Base-by-base conservation (phyloP, 2,329 filamentous ascomycete genomes). In the Xylaria sp. region DNA sequence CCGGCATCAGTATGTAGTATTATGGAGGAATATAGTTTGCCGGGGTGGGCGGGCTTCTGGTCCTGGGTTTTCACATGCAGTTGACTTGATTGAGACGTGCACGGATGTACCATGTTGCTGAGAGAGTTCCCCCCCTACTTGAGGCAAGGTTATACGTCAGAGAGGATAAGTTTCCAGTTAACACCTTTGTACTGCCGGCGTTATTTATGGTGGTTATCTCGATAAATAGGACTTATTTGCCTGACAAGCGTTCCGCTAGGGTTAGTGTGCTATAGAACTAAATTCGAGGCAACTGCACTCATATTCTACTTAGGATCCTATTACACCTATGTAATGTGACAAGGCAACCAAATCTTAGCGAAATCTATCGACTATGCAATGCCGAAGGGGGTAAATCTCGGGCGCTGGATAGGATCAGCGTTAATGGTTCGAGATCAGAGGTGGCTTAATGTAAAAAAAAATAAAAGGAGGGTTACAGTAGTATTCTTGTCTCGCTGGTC, bases 381-480 rank as follows among this genome's bases (percentile, higher is more conserved):
- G 22, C 17, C 7, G 13, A 44, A 42, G 2, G 22, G 22, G 3
- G 15, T 10, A 22, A 25, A 13, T 10, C 2, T 5, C 17, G 13
- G 49, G 27, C 10, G 9, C 36, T 27, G 7, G 11, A 13, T 36
- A 44, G 15, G 17, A n/a, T 22, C 4, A 13, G 17, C 6, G 5
- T 44, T 9, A n/a, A 39, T 15, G 38, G 15, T 15, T n/a, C n/a
- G n/a, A n/a, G n/a, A n/a, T n/a, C n/a, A n/a, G 20, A 29, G 39
- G 36, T 29, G 31, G 20, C 51, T 54, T 20, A 27, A 5, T 5
- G n/a, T 6, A 9, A 20, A 39, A 55, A 11, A 29, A 10, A 22
- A 13, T 9, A 25, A 11, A 20, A 17, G 25, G n/a, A 42, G 50
- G 60, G 60, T 56, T 31, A 22, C 60, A 56, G 45, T 39, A 29